Percentiles rank a stretch among this genome's conserved stretches.
Conservation (phyloP, 176 grass and related monocot species). For the Coix lacrymajobi region DNA sequence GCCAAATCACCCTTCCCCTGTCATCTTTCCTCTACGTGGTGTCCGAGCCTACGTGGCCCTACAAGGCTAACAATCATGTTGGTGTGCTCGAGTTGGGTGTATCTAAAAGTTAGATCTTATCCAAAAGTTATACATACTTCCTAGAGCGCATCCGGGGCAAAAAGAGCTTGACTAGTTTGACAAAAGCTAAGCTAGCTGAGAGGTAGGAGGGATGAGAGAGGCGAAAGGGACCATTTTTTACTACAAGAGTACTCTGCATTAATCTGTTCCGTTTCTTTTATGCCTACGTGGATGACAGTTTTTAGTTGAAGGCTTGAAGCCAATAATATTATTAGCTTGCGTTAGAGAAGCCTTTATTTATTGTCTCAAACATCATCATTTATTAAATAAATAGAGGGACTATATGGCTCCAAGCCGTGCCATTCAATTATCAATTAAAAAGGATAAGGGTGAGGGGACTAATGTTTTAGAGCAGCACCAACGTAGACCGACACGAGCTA, state of each 20-base stretch:
- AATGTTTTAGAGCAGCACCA: not conserved
- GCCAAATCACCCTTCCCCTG: not conserved
- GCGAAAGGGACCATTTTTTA: not conserved
- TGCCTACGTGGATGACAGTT: not conserved
- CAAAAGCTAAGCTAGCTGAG: not conserved
- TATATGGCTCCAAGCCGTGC: not conserved
- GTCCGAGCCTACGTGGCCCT: not conserved
- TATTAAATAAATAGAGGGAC: not conserved
- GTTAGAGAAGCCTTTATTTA: not conserved
- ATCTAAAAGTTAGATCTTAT: not conserved
- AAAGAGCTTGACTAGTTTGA: not conserved
- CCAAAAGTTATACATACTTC: not conserved
- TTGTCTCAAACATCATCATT: not conserved
- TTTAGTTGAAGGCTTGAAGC: not conserved
- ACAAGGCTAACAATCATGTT: not conserved
- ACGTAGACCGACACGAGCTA: not conserved
- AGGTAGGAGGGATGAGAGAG: not conserved
- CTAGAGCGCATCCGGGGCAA: not conserved
- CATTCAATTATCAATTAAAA: not conserved
- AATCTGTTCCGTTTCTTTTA: not conserved
- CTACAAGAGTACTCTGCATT: not conserved
- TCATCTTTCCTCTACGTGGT: not conserved
- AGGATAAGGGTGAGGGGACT: not conserved
- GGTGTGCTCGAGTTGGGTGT: not conserved
- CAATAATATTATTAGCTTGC: not conserved